Conservation (phyloP, 2,329 filamentous ascomycete genomes). For the Aspergillus pseudoviridinutans region DNA sequence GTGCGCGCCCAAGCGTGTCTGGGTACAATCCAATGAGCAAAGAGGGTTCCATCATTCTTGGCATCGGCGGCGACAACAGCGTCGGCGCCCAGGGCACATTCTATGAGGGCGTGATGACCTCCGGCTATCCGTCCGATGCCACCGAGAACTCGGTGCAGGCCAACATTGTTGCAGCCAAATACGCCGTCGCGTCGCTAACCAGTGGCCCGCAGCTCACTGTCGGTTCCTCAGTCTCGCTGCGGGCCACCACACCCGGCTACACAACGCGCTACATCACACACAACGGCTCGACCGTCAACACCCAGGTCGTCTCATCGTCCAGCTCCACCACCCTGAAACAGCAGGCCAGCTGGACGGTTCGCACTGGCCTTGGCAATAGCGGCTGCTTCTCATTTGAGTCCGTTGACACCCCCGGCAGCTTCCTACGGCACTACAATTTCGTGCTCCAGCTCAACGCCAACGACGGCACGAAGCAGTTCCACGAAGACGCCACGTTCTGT, state of each 20-base stretch:
- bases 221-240: slow-evolving; percentile 52
- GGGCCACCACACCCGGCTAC: slow-evolving; percentile 53
- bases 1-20: slow-evolving; percentile 47
- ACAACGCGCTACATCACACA: slow-evolving; percentile 55
- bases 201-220: slow-evolving; percentile 48
- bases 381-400: slow-evolving; percentile 61
- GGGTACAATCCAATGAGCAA: slow-evolving; percentile 63
- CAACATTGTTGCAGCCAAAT: slow-evolving; percentile 58
- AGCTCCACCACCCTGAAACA: slow-evolving; percentile 49
- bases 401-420: slow-evolving; percentile 55
- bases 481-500: slow-evolving; percentile 63
- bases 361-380: slow-evolving; percentile 53
- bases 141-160: slow-evolving; percentile 58
- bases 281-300: slow-evolving; percentile 49
- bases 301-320: slow-evolving; percentile 52
- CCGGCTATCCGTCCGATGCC: slow-evolving; percentile 57
- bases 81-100: slow-evolving; percentile 58
- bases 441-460: slow-evolving; percentile 47
- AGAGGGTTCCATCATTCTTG: slow-evolving; percentile 64
- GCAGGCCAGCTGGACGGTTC: slow-evolving; percentile 53
- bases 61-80: slow-evolving; percentile 67
- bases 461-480: slow-evolving; percentile 55
- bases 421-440: slow-evolving; percentile 55
- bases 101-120: slow-evolving; percentile 63
- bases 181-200: slow-evolving; percentile 45